phyloP scores from a whole-genome alignment of 352 stramenopile genomes.

The Pythium scleroteichum region DNA sequence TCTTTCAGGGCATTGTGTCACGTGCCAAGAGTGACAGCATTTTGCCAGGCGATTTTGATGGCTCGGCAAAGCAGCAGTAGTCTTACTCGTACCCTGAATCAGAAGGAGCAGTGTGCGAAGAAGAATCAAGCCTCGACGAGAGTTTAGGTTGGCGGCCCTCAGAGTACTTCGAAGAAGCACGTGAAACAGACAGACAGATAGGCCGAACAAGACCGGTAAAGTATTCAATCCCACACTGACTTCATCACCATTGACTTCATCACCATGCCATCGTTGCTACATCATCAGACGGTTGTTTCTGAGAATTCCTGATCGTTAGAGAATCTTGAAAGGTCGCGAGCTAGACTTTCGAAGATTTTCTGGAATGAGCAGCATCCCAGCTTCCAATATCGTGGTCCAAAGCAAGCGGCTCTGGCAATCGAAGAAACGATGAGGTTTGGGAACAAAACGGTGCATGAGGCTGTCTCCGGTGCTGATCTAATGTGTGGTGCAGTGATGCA shows the following conservation, averaged over 20 bases:
- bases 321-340: slow-evolving; percentile 25
- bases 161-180: neutral
- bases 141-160: neutral
- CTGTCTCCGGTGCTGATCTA: too few species aligned
- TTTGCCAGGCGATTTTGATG: slow-evolving; percentile 35
- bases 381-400: too few species aligned
- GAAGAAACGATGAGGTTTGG: slow-evolving; percentile 15
- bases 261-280: neutral
- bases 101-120: neutral
- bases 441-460: too few species aligned
- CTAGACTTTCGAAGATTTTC: slow-evolving; percentile 18
- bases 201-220: slow-evolving; percentile 4
- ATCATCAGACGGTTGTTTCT: neutral
- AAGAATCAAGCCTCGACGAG: neutral
- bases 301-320: neutral
- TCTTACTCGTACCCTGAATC: neutral
- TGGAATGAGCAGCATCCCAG: neutral
- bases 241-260: too few species aligned
- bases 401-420: neutral
- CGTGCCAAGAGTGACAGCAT: slow-evolving; percentile 80
- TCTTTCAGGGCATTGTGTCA: slow-evolving; percentile 32
- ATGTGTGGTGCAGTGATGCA: slow-evolving; percentile 18
- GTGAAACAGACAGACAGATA: slow-evolving; percentile 14
- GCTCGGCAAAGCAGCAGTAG: slow-evolving; percentile 30
- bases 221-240: neutral